These are phyloP conservation scores for Phyllostachys edulis DNA, from an alignment of 176 grass and related monocot species.

Conservation along the genomic window DNA sequence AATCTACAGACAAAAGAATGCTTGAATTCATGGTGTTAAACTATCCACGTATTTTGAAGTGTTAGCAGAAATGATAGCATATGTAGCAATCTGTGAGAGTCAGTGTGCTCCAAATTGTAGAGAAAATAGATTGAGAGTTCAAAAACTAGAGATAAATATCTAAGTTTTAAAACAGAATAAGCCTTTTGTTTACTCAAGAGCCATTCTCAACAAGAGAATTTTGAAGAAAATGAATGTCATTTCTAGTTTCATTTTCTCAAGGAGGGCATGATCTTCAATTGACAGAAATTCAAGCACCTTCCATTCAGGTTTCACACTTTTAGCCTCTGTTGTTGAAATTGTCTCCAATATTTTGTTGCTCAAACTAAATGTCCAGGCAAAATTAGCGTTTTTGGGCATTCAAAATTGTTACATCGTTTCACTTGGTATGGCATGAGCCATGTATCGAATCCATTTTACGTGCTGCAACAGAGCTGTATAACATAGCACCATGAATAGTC, in stretches of 20 bases:
- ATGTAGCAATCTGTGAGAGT: not conserved
- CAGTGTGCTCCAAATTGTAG: not conserved
- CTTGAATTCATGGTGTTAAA: not conserved
- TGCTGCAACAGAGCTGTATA: not conserved
- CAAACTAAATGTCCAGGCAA: not conserved
- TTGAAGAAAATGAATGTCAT: not conserved
- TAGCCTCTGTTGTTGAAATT: not conserved
- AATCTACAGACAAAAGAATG: not conserved
- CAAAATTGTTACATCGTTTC: not conserved
- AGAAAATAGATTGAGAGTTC: not conserved
- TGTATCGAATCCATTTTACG: not conserved
- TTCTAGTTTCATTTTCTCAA: not conserved
- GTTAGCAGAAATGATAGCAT: not conserved
- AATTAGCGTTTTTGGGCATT: not conserved
- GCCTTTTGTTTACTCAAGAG: not conserved
- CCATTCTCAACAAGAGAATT: not conserved
- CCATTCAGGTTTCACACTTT: not conserved
- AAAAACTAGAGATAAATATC: not conserved
- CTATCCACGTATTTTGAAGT: not conserved
- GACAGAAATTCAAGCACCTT: not conserved
- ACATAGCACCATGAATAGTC: not conserved
- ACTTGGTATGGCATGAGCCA: conserved; percentile 6
- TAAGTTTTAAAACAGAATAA: not conserved
- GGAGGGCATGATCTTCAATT: not conserved
- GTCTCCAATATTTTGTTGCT: not conserved